These are phyloP conservation scores for Ophiocordyceps polyrhachis-furcata DNA, from an alignment of 2,329 filamentous ascomycete genomes.

Conservation along the genomic window DNA sequence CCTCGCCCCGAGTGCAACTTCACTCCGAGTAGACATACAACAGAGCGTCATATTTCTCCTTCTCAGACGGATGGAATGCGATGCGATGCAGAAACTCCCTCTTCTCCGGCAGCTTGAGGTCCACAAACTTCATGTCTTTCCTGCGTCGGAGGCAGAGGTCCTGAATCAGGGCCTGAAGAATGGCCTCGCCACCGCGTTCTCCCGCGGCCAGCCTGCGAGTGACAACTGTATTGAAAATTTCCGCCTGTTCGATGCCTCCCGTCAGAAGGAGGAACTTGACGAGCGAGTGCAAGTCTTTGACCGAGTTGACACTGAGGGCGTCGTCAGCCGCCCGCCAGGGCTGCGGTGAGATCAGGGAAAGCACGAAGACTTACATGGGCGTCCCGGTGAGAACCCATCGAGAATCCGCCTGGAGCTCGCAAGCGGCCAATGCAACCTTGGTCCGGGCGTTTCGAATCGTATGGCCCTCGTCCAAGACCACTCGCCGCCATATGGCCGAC, in stretches of 20 bases:
- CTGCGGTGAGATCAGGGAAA: background rate
- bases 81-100: slow-evolving; percentile 63
- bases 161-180: slow-evolving; percentile 63
- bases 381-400: slow-evolving; percentile 69
- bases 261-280: slow-evolving; percentile 59
- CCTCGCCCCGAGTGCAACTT: background rate
- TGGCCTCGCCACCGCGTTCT: slow-evolving; percentile 35
- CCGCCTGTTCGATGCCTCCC: slow-evolving; percentile 54
- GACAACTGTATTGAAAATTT: slow-evolving; percentile 47
- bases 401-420: slow-evolving; percentile 46
- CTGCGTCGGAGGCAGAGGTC: slow-evolving; percentile 62
- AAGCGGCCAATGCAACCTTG: slow-evolving; percentile 51
- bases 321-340: background rate
- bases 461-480: slow-evolving; percentile 74
- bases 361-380: slow-evolving; percentile 38
- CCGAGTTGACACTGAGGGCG: slow-evolving; percentile 46
- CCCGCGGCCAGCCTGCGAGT: slow-evolving; percentile 46
- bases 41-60: slow-evolving; percentile 58
- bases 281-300: slow-evolving; percentile 66
- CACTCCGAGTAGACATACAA: slow-evolving; percentile 25
- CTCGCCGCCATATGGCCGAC: slow-evolving; percentile 48
- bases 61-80: slow-evolving; percentile 53
- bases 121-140: slow-evolving; percentile 79
- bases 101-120: slow-evolving; percentile 59
- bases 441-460: slow-evolving; percentile 61